Evolutionary conservation across 2,329 filamentous ascomycete species (phyloP).

Genomic region (Magnaporthiopsis incrustans): DNA sequence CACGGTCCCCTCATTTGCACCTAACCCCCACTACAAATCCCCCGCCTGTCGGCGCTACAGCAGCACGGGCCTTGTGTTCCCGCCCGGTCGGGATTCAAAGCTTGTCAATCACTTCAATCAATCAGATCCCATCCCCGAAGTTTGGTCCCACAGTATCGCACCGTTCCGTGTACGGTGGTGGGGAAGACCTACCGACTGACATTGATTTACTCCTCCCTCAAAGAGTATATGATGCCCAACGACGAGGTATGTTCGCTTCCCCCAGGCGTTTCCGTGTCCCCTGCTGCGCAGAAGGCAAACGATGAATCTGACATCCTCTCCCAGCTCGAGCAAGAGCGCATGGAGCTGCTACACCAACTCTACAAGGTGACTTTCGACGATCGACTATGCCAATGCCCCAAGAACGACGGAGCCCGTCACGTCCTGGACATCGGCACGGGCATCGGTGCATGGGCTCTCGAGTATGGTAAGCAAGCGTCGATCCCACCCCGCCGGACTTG

Average conservation of each 20-base stretch:
- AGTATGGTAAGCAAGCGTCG: slow-evolving; percentile 17
- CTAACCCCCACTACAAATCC: neutral
- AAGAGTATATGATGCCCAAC: slow-evolving; percentile 21
- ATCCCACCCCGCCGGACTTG: too few species aligned
- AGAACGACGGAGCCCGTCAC: slow-evolving; percentile 14
- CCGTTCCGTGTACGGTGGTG: neutral
- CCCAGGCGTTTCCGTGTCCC: neutral
- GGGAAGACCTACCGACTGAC: neutral
- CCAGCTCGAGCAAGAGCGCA: slow-evolving; percentile 17
- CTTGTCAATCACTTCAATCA: too few species aligned
- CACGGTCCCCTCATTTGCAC: too few species aligned
- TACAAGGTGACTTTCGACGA: slow-evolving; percentile 18
- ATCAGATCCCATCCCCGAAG: too few species aligned
- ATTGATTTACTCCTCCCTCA: neutral
- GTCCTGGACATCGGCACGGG: slow-evolving; percentile 25
- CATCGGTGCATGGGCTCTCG: slow-evolving; percentile 24
- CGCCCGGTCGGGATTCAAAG: neutral
- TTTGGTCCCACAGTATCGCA: neutral
- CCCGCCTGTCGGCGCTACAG: neutral
- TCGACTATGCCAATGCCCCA: slow-evolving; percentile 10
- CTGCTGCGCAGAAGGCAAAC: neutral
- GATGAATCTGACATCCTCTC: neutral
- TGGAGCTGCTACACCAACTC: slow-evolving; percentile 16
- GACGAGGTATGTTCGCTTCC: slow-evolving; percentile 15
- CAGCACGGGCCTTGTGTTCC: neutral